These are phyloP conservation scores for Rhodosporidiobolus odoratus DNA, from an alignment of 768 basidiomycete species.

Conservation along the genomic window DNA sequence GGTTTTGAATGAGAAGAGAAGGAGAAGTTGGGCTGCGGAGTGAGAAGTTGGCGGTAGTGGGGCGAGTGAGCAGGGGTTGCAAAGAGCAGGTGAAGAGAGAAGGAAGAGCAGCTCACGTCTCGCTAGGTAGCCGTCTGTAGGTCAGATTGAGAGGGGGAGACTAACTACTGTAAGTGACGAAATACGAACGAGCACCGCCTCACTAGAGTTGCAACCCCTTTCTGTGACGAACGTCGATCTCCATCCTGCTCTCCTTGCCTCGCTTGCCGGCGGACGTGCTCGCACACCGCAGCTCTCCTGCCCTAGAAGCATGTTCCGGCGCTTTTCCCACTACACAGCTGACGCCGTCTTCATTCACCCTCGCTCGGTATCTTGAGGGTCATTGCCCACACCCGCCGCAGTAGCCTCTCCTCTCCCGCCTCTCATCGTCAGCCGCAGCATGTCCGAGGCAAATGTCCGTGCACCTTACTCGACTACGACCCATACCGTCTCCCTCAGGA, in stretches of 20 bases:
- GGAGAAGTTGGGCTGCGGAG: not conserved
- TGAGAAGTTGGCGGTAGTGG: not conserved
- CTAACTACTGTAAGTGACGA: not conserved
- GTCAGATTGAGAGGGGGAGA: not conserved
- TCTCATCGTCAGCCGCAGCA: not conserved
- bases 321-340: no score
- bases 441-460: not conserved
- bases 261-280: no score
- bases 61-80: not conserved
- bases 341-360: no score
- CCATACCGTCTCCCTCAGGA: conserved; percentile 5
- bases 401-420: not conserved
- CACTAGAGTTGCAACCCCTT: no score
- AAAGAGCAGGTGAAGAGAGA: not conserved
- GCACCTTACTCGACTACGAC: conserved; percentile 22
- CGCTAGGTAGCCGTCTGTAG: no score
- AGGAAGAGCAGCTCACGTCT: not conserved
- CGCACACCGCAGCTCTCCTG: no score
- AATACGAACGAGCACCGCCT: no score
- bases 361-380: not conserved
- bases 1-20: not conserved
- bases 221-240: no score
- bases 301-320: no score
- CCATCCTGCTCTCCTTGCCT: no score
- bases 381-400: no score